Conservation (phyloP, 2,329 filamentous ascomycete species). For the Fusarium sarcochroum region DNA sequence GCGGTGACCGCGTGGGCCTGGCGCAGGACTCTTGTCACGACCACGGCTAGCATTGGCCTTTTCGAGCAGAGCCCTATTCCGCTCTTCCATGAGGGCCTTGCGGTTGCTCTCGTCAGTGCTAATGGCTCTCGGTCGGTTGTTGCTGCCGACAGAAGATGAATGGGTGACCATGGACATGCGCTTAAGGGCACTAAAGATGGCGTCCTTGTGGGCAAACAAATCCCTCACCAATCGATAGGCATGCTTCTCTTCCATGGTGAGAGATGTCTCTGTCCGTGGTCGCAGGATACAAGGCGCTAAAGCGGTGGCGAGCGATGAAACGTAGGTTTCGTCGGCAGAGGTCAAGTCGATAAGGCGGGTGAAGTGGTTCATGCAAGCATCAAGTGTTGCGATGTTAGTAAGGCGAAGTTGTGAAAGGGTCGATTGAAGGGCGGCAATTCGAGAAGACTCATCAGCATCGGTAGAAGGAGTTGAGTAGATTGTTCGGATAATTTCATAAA, state of each 20-base stretch:
- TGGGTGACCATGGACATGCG: slow-evolving; percentile 82
- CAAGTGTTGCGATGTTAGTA: slow-evolving; percentile 98
- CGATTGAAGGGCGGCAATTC: slow-evolving; percentile 92
- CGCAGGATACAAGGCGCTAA: slow-evolving; percentile 90
- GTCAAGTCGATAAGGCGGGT: slow-evolving; percentile 96
- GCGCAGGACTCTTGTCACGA: slow-evolving; percentile 81
- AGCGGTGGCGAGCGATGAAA: slow-evolving; percentile 78
- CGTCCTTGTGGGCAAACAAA: slow-evolving; percentile 92
- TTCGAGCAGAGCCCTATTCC: slow-evolving; percentile 84
- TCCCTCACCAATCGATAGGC: slow-evolving; percentile 91
- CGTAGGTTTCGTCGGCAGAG: slow-evolving; percentile 91
- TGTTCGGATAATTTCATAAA: slow-evolving; percentile 98
- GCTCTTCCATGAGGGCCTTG: slow-evolving; percentile 93
- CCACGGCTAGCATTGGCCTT: slow-evolving; percentile 75
- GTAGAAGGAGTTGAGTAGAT: slow-evolving; percentile 89
- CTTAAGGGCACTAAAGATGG: slow-evolving; percentile 96
- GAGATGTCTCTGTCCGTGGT: slow-evolving; percentile 86
- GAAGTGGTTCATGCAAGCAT: slow-evolving; percentile 98
- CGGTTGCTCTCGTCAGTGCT: slow-evolving; percentile 97
- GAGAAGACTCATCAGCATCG: slow-evolving; percentile 81
- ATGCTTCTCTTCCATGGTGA: slow-evolving; percentile 97
- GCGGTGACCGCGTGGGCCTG: slow-evolving; percentile 74
- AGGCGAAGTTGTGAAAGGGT: slow-evolving; percentile 94
- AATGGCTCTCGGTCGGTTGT: slow-evolving; percentile 83
- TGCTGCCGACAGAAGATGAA: slow-evolving; percentile 66